phyloP scores from a whole-genome alignment of 768 basidiomycete species.

The Mycena vulgaris region DNA sequence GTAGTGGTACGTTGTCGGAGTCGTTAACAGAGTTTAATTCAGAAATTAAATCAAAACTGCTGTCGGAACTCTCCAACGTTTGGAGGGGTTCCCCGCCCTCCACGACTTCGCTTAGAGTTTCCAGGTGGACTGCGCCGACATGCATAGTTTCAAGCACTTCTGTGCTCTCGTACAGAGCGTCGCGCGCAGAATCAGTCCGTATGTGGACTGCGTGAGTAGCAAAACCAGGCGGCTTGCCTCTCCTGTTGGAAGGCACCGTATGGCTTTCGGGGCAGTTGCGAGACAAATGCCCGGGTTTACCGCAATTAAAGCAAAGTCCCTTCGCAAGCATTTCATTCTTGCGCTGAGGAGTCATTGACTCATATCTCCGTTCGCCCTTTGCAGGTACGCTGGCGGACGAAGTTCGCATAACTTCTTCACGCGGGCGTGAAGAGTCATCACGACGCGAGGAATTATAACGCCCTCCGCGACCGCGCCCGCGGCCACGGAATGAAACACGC shows the following conservation, averaged over 20 bases:
- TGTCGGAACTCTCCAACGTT: neutral
- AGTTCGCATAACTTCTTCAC: neutral
- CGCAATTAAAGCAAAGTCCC: conserved; percentile 47
- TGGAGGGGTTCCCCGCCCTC: conserved; percentile 24
- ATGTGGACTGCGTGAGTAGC: too few species aligned
- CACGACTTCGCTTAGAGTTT: neutral
- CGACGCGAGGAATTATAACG: too few species aligned
- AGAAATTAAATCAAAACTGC: neutral
- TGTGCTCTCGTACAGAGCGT: neutral
- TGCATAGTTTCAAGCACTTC: neutral
- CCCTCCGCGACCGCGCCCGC: neutral
- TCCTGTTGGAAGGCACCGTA: neutral
- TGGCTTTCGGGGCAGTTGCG: conserved; percentile 46
- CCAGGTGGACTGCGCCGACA: neutral
- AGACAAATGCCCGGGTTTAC: conserved; percentile 43
- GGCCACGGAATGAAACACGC: neutral
- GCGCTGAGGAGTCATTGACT: neutral
- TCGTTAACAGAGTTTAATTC: too few species aligned
- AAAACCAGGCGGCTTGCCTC: neutral
- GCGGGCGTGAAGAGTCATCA: neutral
- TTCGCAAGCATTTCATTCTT: conserved; percentile 33
- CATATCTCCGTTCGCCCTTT: neutral
- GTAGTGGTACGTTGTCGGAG: neutral
- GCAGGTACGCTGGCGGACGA: neutral
- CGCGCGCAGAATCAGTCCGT: neutral